phyloP scores from a whole-genome alignment of 805 yeast species.

The Schizosaccharomyces lindneri region DNA sequence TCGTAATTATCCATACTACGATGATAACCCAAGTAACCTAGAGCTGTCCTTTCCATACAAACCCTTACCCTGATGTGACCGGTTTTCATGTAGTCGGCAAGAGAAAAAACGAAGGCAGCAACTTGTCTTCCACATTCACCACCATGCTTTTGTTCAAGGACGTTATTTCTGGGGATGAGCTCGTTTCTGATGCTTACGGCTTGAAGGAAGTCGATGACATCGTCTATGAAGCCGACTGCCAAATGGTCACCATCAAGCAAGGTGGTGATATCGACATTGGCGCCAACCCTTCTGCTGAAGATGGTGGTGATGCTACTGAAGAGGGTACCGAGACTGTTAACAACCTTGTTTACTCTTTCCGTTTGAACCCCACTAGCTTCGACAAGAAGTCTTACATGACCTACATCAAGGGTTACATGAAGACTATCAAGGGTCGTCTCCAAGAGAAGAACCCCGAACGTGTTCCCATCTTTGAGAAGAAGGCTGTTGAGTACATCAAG shows the following conservation, averaged over 20 bases:
- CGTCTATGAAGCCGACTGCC: slow-evolving; percentile 91
- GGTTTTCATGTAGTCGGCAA: neutral
- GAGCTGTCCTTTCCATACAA: too few species aligned
- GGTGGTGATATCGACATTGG: slow-evolving; percentile 94
- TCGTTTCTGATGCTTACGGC: slow-evolving; percentile 88
- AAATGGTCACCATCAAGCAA: slow-evolving; percentile 58
- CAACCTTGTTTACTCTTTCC: slow-evolving; percentile 96
- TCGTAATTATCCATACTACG: too few species aligned
- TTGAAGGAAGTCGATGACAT: slow-evolving; percentile 64
- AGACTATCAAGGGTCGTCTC: slow-evolving; percentile 68
- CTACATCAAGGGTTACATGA: slow-evolving; percentile 98
- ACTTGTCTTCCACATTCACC: neutral
- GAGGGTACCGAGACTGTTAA: slow-evolving; percentile 77
- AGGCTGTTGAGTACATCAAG: slow-evolving; percentile 89
- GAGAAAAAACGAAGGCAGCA: neutral
- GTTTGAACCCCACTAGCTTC: slow-evolving; percentile 82
- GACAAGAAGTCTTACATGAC: slow-evolving; percentile 95
- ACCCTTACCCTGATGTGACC: neutral
- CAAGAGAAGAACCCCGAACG: slow-evolving; percentile 75
- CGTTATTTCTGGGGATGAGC: slow-evolving; percentile 80
- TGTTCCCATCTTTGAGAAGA: slow-evolving; percentile 80
- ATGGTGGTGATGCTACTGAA: slow-evolving; percentile 51
- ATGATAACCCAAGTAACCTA: too few species aligned
- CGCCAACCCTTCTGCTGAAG: slow-evolving; percentile 99
- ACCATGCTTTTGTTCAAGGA: slow-evolving; percentile 30